Conservation (phyloP, 1,284 basidiomycete genomes). For the Pseudozyma flocculosa region DNA sequence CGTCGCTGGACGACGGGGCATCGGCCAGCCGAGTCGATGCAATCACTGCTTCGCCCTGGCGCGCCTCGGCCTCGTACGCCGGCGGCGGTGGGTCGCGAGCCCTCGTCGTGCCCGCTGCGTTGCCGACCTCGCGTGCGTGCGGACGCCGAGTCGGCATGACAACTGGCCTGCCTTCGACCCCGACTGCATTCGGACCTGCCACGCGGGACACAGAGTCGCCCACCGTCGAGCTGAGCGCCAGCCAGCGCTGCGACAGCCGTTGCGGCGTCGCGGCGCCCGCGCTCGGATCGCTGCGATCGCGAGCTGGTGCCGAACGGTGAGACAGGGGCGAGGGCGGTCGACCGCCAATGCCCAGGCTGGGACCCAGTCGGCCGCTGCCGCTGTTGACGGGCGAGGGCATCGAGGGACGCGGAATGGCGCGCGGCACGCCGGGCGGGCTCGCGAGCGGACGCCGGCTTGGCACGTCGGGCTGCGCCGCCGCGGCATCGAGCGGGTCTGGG, state of each 20-base stretch:
- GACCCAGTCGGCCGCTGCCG: neutral
- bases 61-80: conserved; percentile 23
- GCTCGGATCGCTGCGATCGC: conserved; percentile 2
- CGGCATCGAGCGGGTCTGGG: conserved; percentile 3
- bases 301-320: conserved; percentile 6
- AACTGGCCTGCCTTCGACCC: too few relatives aligned
- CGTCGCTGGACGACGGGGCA: too few relatives aligned
- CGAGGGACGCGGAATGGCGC: neutral
- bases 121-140: too few relatives aligned
- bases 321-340: conserved; percentile 1
- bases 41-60: conserved; percentile 22
- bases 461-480: conserved; percentile 10
- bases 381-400: neutral
- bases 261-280: conserved; percentile 21
- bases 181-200: too few relatives aligned
- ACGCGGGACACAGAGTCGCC: too few relatives aligned
- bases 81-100: conserved; percentile 18
- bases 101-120: too few relatives aligned
- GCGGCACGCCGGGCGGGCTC: neutral
- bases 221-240: conserved; percentile 25
- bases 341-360: neutral
- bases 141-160: too few relatives aligned
- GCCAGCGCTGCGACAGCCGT: conserved; percentile 33
- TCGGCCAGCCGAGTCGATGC: conserved; percentile 5
- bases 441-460: neutral